Evolutionary conservation across 345 rosid genomes (phyloP), one percentile per base, ranked within the genome.

Genomic region (Boechera stricta): DNA sequence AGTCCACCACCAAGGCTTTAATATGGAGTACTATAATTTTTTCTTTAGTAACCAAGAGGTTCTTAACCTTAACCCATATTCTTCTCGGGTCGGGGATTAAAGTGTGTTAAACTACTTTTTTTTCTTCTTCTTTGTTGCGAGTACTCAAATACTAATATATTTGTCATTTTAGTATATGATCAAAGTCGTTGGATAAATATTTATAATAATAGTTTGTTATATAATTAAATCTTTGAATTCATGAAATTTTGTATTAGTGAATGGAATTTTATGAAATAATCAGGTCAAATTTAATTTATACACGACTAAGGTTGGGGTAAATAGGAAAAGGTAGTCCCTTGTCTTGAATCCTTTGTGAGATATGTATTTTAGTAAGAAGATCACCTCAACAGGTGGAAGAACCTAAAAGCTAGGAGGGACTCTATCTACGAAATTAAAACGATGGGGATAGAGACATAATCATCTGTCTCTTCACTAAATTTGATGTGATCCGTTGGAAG

Each of bases 391-490:
- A 44, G 10, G 41, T 54, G 64, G 4, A 76, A 76, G 39, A 62
- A 53, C 52, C 69, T 48, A 53, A 69, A 62, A 60, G 69, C 48
- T 61, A 51, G 65, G 42, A 69, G 56, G 16, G 70, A 53, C 57
- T 49, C 21, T 62, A 53, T 69, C 64, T 15, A 42, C 16, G 12
- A 58, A 28, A 62, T 49, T 49, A 13, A 26, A 61, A 51, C 15
- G 10, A 68, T 76, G 63, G 51, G 49, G 64, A 69, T 69, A 61
- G 56, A 57, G 29, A 52, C 29, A 41, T 29, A 21, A 52, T 32
- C 62, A 60, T 15, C 18, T 42, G 75, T 77, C 80, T 54, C 33
- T 69, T 69, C 75, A 62, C 80, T 32, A 69, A 62, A 44, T 44
- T 26, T 77, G 66, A 53, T 63, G 52, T 54, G 51, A 33, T 70